phyloP scores from a whole-genome alignment of 2,329 filamentous ascomycete genomes.

The Scleromitrula shiraiana region DNA sequence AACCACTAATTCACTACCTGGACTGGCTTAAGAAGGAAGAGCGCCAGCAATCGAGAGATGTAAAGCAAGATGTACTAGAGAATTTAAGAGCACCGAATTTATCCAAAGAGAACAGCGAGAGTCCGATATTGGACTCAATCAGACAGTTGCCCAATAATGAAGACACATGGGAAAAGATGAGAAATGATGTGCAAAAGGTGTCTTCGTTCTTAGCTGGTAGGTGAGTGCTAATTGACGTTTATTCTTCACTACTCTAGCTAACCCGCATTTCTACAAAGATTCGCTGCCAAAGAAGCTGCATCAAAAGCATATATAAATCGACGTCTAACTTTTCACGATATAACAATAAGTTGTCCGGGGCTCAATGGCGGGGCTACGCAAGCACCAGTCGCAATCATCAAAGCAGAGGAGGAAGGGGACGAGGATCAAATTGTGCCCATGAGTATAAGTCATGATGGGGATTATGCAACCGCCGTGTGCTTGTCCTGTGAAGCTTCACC shows the following conservation, averaged over 20 bases:
- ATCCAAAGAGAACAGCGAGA: neutral
- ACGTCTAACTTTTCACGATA: constrained; percentile 52
- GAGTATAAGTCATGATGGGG: constrained; percentile 81
- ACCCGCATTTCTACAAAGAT: constrained; percentile 16
- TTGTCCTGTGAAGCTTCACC: constrained; percentile 36
- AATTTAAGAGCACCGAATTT: no score
- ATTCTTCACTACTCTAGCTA: neutral
- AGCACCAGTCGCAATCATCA: constrained; percentile 19
- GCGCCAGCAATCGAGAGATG: no score
- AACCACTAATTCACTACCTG: neutral
- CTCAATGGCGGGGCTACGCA: neutral
- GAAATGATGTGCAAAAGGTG: constrained; percentile 1
- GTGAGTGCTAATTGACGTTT: constrained; percentile 9
- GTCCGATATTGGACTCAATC: no score
- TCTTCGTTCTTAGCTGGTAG: constrained; percentile 23
- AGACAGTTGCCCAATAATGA: no score
- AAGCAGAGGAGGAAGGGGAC: constrained; percentile 24
- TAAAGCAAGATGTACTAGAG: no score
- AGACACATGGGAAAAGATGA: neutral
- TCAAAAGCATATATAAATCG: constrained; percentile 63
- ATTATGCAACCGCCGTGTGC: constrained; percentile 68
- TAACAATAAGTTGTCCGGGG: constrained; percentile 32
- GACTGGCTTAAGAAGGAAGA: neutral
- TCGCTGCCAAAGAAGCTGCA: constrained; percentile 65
- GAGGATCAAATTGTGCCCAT: constrained; percentile 51